phyloP scores from a whole-genome alignment of 1,284 basidiomycete species.

The Flammula alnicola region DNA sequence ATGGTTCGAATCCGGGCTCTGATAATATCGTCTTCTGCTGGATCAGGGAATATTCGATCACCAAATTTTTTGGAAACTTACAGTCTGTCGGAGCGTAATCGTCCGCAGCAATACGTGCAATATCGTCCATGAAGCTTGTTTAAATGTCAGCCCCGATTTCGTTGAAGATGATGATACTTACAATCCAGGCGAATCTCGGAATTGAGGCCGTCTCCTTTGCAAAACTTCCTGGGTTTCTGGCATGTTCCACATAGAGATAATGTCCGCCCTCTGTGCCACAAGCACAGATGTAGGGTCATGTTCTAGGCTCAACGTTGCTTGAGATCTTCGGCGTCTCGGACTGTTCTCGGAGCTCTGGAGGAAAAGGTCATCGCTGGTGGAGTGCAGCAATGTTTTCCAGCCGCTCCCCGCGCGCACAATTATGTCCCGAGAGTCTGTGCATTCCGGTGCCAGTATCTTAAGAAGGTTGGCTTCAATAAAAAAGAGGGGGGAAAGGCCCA shows the following conservation, averaged over 20 bases:
- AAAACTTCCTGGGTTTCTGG: constrained; percentile 55
- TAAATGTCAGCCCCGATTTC: neutral
- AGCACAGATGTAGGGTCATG: constrained; percentile 54
- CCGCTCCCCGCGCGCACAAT: constrained; percentile 60
- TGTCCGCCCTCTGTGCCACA: constrained; percentile 61
- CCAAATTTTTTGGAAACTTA: constrained; percentile 26
- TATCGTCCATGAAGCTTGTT: constrained; percentile 68
- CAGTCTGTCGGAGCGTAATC: constrained; percentile 65
- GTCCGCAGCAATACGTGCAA: constrained; percentile 55
- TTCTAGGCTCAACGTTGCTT: constrained; percentile 5
- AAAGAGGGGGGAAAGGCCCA: constrained; percentile 64
- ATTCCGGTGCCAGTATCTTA: constrained; percentile 44
- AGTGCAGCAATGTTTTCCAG: constrained; percentile 51
- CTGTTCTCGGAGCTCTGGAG: constrained; percentile 1
- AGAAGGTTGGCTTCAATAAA: constrained; percentile 58
- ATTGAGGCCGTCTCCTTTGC: constrained; percentile 45
- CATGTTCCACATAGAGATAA: constrained; percentile 66
- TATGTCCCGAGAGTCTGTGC: constrained; percentile 43
- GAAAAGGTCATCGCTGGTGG: constrained; percentile 11
- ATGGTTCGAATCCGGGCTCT: constrained; percentile 68
- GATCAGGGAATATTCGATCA: neutral
- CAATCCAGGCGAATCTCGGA: constrained; percentile 71
- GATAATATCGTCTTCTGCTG: constrained; percentile 57
- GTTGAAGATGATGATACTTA: constrained; percentile 38
- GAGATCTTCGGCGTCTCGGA: constrained; percentile 33